phyloP scores from a whole-genome alignment of 225 moss, liverwort and hornwort species.

The Bryoerythrophyllum caledonicum region DNA sequence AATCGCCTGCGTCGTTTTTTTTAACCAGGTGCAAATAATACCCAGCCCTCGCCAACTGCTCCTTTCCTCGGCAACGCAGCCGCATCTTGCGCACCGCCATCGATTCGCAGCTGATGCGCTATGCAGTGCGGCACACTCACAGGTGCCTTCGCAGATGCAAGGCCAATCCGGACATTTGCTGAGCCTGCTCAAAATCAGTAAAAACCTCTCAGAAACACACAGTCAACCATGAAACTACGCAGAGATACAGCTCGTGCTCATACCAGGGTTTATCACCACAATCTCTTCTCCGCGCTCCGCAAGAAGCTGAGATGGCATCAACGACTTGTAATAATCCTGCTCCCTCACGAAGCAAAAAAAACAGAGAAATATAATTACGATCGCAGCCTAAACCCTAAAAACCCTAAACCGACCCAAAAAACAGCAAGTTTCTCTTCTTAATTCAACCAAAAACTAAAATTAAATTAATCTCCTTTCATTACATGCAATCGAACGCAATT shows the following conservation, averaged over 20 bases:
- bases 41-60: slow-evolving; percentile 75
- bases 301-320: slow-evolving; percentile 68
- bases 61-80: slow-evolving; percentile 68
- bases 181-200: slow-evolving; percentile 69
- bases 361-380: background rate
- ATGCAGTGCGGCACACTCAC: slow-evolving; percentile 90
- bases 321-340: slow-evolving; percentile 72
- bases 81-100: slow-evolving; percentile 33
- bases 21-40: slow-evolving; percentile 25
- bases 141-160: slow-evolving; percentile 72
- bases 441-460: background rate
- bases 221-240: slow-evolving; percentile 5
- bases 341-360: background rate
- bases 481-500: background rate
- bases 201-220: background rate
- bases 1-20: background rate
- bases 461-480: background rate
- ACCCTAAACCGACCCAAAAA: background rate
- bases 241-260: background rate
- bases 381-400: background rate
- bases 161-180: slow-evolving; percentile 83
- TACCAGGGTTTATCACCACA: slow-evolving; percentile 74
- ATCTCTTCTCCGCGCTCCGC: slow-evolving; percentile 70
- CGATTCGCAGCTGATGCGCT: slow-evolving; percentile 62
- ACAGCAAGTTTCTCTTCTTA: background rate